These are phyloP conservation scores for Eucalyptus camaldulensis DNA, from an alignment of 345 rosid genomes.

Conservation along the genomic window DNA sequence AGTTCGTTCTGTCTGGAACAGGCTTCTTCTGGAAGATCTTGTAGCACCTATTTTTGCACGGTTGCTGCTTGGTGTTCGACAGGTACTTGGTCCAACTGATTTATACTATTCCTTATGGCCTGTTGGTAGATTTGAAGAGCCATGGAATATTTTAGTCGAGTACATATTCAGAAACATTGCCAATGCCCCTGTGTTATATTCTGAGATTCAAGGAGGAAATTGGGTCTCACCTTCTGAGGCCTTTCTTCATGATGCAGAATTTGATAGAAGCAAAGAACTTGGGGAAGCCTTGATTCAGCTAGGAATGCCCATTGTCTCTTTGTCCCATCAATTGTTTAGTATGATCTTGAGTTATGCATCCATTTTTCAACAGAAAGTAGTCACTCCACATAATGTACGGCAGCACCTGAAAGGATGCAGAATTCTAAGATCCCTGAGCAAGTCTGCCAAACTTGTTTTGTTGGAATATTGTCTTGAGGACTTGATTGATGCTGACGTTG, in stretches of 20 bases:
- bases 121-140: constrained; percentile 80
- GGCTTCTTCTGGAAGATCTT: constrained; percentile 88
- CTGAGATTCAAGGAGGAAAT: constrained; percentile 62
- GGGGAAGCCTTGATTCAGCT: constrained; percentile 62
- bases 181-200: constrained; percentile 47
- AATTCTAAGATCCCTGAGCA: constrained; percentile 33
- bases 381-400: constrained; percentile 76
- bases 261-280: constrained; percentile 56
- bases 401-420: constrained; percentile 50
- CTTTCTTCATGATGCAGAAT: constrained; percentile 76
- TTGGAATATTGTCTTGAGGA: constrained; percentile 95
- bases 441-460: constrained; percentile 51
- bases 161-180: constrained; percentile 54
- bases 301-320: constrained; percentile 75
- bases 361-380: constrained; percentile 60
- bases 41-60: constrained; percentile 58
- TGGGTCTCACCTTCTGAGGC: constrained; percentile 85
- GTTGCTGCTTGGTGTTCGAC: constrained; percentile 61
- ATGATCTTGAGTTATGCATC: constrained; percentile 60
- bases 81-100: constrained; percentile 43
- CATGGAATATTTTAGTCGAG: constrained; percentile 86
- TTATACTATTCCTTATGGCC: constrained; percentile 80
- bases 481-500: constrained; percentile 69
- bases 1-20: constrained; percentile 90
- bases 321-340: constrained; percentile 55